Base-by-base conservation (phyloP, 768 basidiomycete species). In the Clathrus columnatus region DNA sequence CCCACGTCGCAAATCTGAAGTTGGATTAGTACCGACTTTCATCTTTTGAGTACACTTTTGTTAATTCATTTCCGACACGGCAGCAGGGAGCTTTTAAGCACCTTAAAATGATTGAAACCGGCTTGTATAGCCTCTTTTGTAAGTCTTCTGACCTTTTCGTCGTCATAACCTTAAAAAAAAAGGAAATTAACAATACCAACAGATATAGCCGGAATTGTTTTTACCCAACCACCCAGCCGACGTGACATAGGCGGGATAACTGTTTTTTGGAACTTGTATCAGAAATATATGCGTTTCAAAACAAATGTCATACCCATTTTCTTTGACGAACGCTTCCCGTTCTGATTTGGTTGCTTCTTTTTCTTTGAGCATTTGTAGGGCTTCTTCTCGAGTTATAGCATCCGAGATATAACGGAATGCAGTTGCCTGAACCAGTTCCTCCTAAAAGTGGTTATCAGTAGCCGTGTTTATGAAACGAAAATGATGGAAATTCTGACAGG, bases 71-170 rank as follows among this genome's bases (percentile, higher is more conserved):
- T 4, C 49, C 30, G 5, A 18, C 11, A 20, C 16, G 5, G 17
- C 5, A 36, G 16, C 18, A 20, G 48, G 45, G 29, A 32, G 48
- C 46, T 30, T n/a, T 27, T 46, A 11, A 20, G 26, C 55, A 68
- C 70, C 65, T 97, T 97, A 81, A 98, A 98, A 72, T 96, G 93
- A 72, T 91, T 95, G 80, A 98, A 98, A 20, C 94, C 94, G 44
- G 79, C 81, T 21, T 77, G 70, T 50, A 98, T 75, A 28, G 92
- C 89, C 65, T 93, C 90, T 63, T 83, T 83, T 7, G 91, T 96
- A 50, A 98, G 78, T 7, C 83, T 78, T 0, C 82, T 79, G 23
- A 98, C 83, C 66, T 96, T 96, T 67, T 95, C 93, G 66, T 97
- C 93, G 17, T 79, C 82, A 71, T 97, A 98, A 2, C 92, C 87